These are phyloP conservation scores for Centaurea solstitialis DNA, from an alignment of 129 eudicot species.

Conservation along the genomic window DNA sequence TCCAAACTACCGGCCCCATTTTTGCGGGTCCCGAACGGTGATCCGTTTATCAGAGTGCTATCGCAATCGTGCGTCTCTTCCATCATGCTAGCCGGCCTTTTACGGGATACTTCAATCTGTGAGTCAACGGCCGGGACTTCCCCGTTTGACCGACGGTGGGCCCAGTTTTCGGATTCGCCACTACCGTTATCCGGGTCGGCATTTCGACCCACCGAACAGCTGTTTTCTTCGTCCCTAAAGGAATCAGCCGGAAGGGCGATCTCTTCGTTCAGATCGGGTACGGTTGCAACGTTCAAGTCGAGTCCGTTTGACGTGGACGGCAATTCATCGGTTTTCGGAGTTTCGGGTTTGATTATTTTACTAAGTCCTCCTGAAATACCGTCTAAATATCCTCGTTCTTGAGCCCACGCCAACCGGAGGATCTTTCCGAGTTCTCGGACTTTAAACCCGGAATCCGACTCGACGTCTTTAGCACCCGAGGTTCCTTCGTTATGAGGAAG, in stretches of 20 bases:
- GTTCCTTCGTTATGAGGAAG: conserved; percentile 46
- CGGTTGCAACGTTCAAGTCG: conserved; percentile 79
- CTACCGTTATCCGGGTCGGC: conserved; percentile 63
- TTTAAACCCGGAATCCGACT: conserved; percentile 69
- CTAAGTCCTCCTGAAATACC: conserved; percentile 41
- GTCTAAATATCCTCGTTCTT: conserved; percentile 58
- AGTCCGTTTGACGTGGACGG: conserved; percentile 60
- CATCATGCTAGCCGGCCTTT: conserved; percentile 52
- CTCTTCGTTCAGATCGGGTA: conserved; percentile 89
- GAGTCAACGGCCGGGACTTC: conserved; percentile 67
- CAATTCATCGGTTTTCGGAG: conserved; percentile 27
- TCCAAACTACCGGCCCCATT: conserved; percentile 56
- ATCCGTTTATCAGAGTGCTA: conserved; percentile 79
- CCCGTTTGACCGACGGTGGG: conserved; percentile 30
- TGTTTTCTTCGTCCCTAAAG: conserved; percentile 55
- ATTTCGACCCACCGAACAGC: conserved; percentile 35
- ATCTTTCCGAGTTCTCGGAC: conserved; percentile 93
- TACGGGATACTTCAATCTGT: conserved; percentile 30
- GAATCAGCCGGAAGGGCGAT: conserved; percentile 50
- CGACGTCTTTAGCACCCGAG: conserved; percentile 55
- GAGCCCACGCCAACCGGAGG: conserved; percentile 68
- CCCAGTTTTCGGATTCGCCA: conserved; percentile 76
- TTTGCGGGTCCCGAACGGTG: conserved; percentile 41
- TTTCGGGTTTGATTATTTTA: conserved; percentile 37
- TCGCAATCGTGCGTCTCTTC: conserved; percentile 75